A percentile compares a stretch with the other conserved stretches of the same genome.
phyloP scores from a whole-genome alignment of 2,329 filamentous ascomycete species.

The Ceratocystis destructans region DNA sequence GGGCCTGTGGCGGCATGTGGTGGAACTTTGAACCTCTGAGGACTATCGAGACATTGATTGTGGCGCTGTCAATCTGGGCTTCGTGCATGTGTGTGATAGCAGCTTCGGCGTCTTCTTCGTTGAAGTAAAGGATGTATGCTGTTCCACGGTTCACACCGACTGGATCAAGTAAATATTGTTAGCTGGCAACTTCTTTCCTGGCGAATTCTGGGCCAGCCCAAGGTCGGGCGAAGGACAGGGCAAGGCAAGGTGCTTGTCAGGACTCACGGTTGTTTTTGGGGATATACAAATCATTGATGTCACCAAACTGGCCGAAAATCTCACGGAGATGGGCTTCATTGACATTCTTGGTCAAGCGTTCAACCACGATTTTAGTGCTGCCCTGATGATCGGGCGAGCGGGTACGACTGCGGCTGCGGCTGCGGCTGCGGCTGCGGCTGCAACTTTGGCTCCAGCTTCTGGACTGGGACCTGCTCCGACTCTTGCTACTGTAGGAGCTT shows the following conservation, averaged over 20 bases:
- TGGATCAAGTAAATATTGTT: slow-evolving; percentile 26
- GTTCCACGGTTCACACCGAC: slow-evolving; percentile 84
- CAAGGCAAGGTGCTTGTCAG: neutral
- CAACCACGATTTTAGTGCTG: slow-evolving; percentile 65
- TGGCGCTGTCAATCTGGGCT: slow-evolving; percentile 74
- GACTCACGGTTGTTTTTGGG: slow-evolving; percentile 74
- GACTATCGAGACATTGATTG: slow-evolving; percentile 78
- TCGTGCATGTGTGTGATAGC: slow-evolving; percentile 97
- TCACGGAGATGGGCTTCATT: slow-evolving; percentile 77
- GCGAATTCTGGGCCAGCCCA: neutral
- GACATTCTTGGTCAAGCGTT: slow-evolving; percentile 90
- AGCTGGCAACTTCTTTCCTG: neutral
- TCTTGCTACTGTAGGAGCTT: slow-evolving; percentile 17
- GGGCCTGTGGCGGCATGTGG: slow-evolving; percentile 54
- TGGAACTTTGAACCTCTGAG: slow-evolving; percentile 9
- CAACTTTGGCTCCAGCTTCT: slow-evolving; percentile 24
- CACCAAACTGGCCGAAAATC: slow-evolving; percentile 81
- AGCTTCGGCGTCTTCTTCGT: slow-evolving; percentile 65
- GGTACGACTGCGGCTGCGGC: slow-evolving; percentile 26
- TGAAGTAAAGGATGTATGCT: slow-evolving; percentile 76
- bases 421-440: slow-evolving; percentile 25
- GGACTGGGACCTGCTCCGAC: slow-evolving; percentile 16
- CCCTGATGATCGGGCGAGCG: slow-evolving; percentile 18
- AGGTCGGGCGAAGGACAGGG: neutral
- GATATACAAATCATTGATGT: slow-evolving; percentile 74